A percentile compares a stretch with the other conserved stretches of the same genome.
phyloP scores from a whole-genome alignment of 2,329 filamentous ascomycete species.

The Dissoconium aciculare region DNA sequence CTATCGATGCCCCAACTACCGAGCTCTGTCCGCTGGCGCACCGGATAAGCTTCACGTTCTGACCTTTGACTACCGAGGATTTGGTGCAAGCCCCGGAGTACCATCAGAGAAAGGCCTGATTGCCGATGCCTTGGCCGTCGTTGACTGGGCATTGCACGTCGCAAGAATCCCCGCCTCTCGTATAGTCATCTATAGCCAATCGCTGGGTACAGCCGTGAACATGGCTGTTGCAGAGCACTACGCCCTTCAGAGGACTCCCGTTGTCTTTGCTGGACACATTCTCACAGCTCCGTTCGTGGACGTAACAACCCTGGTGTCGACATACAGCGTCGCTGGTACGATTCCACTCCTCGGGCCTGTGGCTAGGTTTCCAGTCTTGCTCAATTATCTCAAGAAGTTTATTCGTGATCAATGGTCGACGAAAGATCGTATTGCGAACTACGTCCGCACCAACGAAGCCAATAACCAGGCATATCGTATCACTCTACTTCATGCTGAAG shows the following conservation, averaged over 20 bases:
- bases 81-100: conserved; percentile 38
- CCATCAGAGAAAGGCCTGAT: conserved; percentile 43
- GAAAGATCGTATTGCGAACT: conserved; percentile 34
- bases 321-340: conserved; percentile 42
- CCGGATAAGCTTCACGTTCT: conserved; percentile 42
- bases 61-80: conserved; percentile 48
- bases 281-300: conserved; percentile 44
- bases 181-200: conserved; percentile 46
- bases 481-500: conserved; percentile 37
- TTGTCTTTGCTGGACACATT: conserved; percentile 40
- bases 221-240: conserved; percentile 33
- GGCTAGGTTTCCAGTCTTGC: conserved; percentile 32
- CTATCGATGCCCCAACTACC: conserved; percentile 41
- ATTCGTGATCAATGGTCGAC: conserved; percentile 37
- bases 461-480: conserved; percentile 28
- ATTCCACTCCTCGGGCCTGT: conserved; percentile 42
- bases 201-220: conserved; percentile 41
- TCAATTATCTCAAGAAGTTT: conserved; percentile 34
- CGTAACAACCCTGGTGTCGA: conserved; percentile 38
- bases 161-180: conserved; percentile 39
- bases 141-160: conserved; percentile 39
- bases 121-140: conserved; percentile 38
- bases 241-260: conserved; percentile 28
- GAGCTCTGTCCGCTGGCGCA: conserved; percentile 37
- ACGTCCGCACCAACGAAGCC: conserved; percentile 28